These are phyloP conservation scores for Dorcoceras hygrometricum DNA, from an alignment of 257 asterid genomes.

Conservation along the genomic window DNA sequence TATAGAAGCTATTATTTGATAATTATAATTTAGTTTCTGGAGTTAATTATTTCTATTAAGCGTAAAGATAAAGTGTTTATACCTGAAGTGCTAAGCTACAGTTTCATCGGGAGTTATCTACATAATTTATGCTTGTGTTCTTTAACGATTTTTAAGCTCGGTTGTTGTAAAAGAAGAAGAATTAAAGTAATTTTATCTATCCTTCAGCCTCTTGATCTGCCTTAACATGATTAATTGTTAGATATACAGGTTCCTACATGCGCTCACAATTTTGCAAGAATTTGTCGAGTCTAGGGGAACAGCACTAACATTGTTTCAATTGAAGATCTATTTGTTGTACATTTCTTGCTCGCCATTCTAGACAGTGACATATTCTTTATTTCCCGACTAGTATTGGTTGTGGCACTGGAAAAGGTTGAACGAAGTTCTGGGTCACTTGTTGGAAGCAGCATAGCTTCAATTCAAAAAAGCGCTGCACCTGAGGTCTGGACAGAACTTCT, in stretches of 20 bases:
- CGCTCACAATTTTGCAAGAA: conserved; percentile 15
- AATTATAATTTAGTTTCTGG: neutral
- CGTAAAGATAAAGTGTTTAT: neutral
- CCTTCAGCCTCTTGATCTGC: conserved; percentile 9
- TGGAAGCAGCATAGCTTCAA: conserved; percentile 90
- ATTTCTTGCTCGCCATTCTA: conserved; percentile 13
- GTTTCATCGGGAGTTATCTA: neutral
- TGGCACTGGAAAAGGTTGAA: conserved; percentile 89
- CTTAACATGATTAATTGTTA: conserved; percentile 6
- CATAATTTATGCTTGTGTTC: conserved; percentile 17
- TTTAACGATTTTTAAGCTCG: conserved; percentile 12
- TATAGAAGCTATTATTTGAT: neutral
- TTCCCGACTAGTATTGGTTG: conserved; percentile 66
- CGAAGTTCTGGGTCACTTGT: conserved; percentile 83
- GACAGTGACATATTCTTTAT: conserved; percentile 22
- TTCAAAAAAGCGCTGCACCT: conserved; percentile 92
- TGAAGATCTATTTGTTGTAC: conserved; percentile 1
- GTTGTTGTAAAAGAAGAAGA: neutral
- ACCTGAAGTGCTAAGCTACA: conserved; percentile 17
- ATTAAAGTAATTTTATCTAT: neutral
- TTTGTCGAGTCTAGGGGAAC: neutral
- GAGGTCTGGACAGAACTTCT: conserved; percentile 55
- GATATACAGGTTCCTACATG: conserved; percentile 13
- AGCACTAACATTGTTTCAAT: conserved; percentile 18
- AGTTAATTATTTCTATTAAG: neutral